A percentile compares a stretch with the other conserved stretches of the same genome.
phyloP scores from a whole-genome alignment of 139 green algal species.

The Ettlia oleoabundans region DNA sequence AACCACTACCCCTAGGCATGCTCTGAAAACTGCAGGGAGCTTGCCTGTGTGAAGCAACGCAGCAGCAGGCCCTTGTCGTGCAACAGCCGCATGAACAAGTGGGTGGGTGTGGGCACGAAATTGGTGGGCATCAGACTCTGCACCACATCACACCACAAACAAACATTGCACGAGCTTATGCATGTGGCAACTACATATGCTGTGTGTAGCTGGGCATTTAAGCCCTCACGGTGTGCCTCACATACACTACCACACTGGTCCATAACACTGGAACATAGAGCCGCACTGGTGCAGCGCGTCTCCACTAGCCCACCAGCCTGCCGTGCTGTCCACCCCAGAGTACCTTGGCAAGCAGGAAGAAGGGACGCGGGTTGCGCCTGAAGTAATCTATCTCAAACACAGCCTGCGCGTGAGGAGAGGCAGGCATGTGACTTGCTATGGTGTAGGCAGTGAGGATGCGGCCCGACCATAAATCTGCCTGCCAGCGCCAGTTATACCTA shows the following conservation, averaged over 20 bases:
- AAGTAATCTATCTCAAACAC: constrained; percentile 85
- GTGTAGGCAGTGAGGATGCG: too few relatives aligned
- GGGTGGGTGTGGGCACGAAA: constrained; percentile 76
- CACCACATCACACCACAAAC: not conserved
- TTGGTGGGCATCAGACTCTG: constrained; percentile 75
- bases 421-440: too few relatives aligned
- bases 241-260: too few relatives aligned
- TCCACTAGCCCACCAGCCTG: not conserved
- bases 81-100: constrained; percentile 86
- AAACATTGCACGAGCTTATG: not conserved
- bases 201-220: not conserved
- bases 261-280: too few relatives aligned
- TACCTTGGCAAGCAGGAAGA: constrained; percentile 77
- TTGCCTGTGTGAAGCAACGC: constrained; percentile 65
- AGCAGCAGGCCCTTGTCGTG: constrained; percentile 86
- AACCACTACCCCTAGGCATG: too few relatives aligned
- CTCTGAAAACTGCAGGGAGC: not conserved
- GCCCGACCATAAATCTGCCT: too few relatives aligned
- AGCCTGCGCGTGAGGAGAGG: constrained; percentile 51
- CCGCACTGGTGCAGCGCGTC: too few relatives aligned
- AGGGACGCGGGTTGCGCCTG: constrained; percentile 66
- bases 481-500: too few relatives aligned
- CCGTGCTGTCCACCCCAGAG: not conserved
- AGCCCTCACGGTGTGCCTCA: too few relatives aligned
- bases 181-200: not conserved